Base-by-base conservation (phyloP, 108 stramenopile genomes). In the Schizochytrium sp. region DNA sequence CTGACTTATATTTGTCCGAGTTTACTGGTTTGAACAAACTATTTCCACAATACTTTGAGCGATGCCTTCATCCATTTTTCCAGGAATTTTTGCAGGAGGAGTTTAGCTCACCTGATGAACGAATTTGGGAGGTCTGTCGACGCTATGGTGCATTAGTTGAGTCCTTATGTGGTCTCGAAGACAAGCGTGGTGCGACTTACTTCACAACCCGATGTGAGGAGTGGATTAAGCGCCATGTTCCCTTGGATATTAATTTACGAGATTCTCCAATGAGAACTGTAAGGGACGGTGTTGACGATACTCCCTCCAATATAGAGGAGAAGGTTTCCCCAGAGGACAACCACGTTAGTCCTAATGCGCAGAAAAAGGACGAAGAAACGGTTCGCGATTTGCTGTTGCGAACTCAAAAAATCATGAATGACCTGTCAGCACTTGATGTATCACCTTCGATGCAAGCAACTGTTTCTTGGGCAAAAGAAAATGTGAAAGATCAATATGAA, bases 21-120 rank as follows among this genome's bases (percentile, higher is more conserved):
- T 89, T 97, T 53, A 90, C 61, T 17, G 90, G 55, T 40, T 57
- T 49, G 53, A 61, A 57, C 44, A 88, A 12, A 49, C 89, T 53
- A 91, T 90, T 95, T 53, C 95, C 96, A 46, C 3, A 60, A 8
- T 94, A 92, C 72, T 96, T 96, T 89, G 88, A 90, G 56, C 55
- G 72, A 5, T 91, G 93, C 53, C 87, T 96, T 4, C 93, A 91
- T 87, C 94, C 95, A 38, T 90, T 97, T 49, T 92, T 96, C 64
- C 56, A 88, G 38, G 90, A 94, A 45, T 61, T 95, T 17, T 72
- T 93, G 57, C 60, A 61, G 44, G 10, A 49, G 53, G 91, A 94
- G 88, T 95, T 89, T 8, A 50, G 91, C 28, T 94, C 95, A 3
- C 97, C 98, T 15, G 98, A 99, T 93, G 96, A 95, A 28, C 91